Percentiles rank a stretch among this genome's conserved stretches.
These are phyloP conservation scores for Pyracantha coccinea DNA, from an alignment of 331 rosid species.

Conservation along the genomic window DNA sequence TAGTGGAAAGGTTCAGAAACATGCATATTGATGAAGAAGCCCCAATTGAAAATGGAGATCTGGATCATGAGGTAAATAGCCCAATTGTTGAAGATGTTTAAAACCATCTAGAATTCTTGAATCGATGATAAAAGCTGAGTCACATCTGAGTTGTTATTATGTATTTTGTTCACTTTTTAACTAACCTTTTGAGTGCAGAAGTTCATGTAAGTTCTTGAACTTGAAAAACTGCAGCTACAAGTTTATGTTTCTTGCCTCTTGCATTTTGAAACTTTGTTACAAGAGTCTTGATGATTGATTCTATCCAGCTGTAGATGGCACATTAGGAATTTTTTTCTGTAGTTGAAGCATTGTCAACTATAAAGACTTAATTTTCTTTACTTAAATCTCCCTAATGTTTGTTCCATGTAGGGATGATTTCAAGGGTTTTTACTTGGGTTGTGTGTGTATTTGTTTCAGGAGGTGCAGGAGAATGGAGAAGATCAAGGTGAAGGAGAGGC, in stretches of 20 bases:
- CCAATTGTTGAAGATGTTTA: not conserved
- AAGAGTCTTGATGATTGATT: not conserved
- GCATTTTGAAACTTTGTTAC: not conserved
- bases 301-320: not conserved
- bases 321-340: not conserved
- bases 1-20: conserved; percentile 31
- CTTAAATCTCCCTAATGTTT: conserved; percentile 10
- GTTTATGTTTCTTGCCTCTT: not conserved
- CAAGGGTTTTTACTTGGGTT: not conserved
- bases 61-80: conserved; percentile 25
- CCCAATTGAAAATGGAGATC: conserved; percentile 33
- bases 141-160: not conserved
- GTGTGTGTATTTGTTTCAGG: conserved; percentile 5
- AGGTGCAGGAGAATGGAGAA: conserved; percentile 9
- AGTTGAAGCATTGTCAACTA: not conserved
- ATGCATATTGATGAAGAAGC: conserved; percentile 23
- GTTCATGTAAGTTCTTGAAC: not conserved
- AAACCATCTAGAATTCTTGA: not conserved
- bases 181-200: not conserved
- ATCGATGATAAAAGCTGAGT: not conserved
- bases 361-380: not conserved
- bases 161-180: not conserved
- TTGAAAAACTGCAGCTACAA: not conserved
- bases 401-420: not conserved
- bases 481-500: conserved; percentile 8